Evolutionary conservation across 2,329 filamentous ascomycete genomes (phyloP).

Genomic region (Aspergillus sp.): DNA sequence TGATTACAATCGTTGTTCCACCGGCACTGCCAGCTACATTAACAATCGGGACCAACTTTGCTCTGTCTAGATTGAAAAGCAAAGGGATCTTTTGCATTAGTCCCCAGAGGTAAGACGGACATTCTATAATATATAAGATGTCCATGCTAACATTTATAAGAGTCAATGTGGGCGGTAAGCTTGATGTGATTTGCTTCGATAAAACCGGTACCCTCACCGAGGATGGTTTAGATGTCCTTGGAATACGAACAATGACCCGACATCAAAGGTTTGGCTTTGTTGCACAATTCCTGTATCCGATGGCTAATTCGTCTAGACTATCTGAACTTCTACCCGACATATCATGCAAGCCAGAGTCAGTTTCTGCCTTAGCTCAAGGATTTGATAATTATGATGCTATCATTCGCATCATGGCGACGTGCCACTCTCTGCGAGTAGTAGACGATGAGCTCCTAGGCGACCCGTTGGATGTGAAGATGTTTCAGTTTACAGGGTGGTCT

Average conservation of each 20-base stretch:
- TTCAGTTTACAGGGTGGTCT: slow-evolving; percentile 89
- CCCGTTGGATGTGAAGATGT: slow-evolving; percentile 96
- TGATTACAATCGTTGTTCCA: slow-evolving; percentile 97
- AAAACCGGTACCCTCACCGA: slow-evolving; percentile 98
- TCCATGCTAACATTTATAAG: slow-evolving; percentile 38
- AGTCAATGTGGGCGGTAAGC: slow-evolving; percentile 93
- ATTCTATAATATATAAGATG: neutral
- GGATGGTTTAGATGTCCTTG: slow-evolving; percentile 90
- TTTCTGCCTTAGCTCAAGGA: slow-evolving; percentile 60
- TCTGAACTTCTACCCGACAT: slow-evolving; percentile 71
- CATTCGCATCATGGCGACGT: slow-evolving; percentile 94
- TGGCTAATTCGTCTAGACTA: slow-evolving; percentile 52
- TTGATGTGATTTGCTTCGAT: slow-evolving; percentile 96
- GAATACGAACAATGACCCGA: slow-evolving; percentile 73
- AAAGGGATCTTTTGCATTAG: slow-evolving; percentile 98
- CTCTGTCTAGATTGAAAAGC: slow-evolving; percentile 77
- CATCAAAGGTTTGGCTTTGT: slow-evolving; percentile 43
- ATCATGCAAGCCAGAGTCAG: slow-evolving; percentile 49
- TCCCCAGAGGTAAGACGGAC: slow-evolving; percentile 62
- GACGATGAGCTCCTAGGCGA: slow-evolving; percentile 90
- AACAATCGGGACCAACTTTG: slow-evolving; percentile 96
- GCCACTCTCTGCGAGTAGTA: slow-evolving; percentile 83
- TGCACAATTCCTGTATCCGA: neutral
- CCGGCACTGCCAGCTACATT: slow-evolving; percentile 91
- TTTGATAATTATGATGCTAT: slow-evolving; percentile 67